Evolutionary conservation across 768 basidiomycete genomes (phyloP), one percentile per base, ranked within the genome.

Genomic region (Cystofilobasidium bisporidii): DNA sequence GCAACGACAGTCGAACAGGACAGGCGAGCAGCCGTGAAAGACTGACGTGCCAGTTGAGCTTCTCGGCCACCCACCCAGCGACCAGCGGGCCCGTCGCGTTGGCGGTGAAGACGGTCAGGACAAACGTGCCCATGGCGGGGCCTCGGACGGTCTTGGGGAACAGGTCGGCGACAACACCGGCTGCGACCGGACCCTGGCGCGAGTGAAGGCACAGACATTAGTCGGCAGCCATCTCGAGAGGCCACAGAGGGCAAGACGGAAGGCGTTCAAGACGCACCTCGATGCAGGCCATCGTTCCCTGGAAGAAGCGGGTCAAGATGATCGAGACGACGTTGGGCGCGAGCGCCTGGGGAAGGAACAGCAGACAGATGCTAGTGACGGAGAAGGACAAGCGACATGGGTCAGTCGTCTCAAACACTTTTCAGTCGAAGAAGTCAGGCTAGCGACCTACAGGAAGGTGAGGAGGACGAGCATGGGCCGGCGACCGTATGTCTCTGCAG

Each of bases 121-220:
- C 66, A 55, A 76, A 76, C 12, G 73, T 64, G 30, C 71, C 72
- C 75, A 76, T 76, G 3, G 72, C 73, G 0, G 30, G 70, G 33
- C 18, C 68, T 33, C 63, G 41, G 41, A 71, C 67, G 11, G 67
- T 32, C 11, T 73, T 70, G n/a, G 64, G 65, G 63, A 74, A 76
- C n/a, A 73, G 68, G 61, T 76, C 75, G 28, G 74, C 74, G 3
- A 76, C 70, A 0, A 74, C 73, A 2, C 75, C 75, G 6, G 72
- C 71, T 26, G 73, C 74, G 72, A 76, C 74, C 10, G 71, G 71
- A 48, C 12, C 74, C 73, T 8, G 74, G n/a, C n/a, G n/a, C n/a
- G n/a, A n/a, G n/a, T n/a, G n/a, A n/a, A n/a, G n/a, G n/a, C n/a
- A n/a, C n/a, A n/a, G n/a, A n/a, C n/a, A n/a, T n/a, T n/a, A n/a